phyloP scores from a whole-genome alignment of 495 filamentous ascomycete genomes.

The Xylaria palmicola region DNA sequence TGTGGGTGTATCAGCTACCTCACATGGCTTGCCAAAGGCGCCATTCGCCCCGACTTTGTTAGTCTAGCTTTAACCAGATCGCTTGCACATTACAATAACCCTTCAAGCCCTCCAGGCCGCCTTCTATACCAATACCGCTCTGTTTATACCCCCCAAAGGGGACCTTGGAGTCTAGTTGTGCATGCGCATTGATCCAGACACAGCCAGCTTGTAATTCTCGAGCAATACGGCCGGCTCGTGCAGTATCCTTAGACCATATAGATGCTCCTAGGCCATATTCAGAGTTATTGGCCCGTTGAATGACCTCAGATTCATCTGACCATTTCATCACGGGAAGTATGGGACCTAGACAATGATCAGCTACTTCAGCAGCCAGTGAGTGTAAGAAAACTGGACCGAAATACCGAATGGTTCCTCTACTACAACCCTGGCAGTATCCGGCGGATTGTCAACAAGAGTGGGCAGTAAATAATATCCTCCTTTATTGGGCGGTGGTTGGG shows the following conservation, averaged over 20 bases:
- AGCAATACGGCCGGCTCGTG: slow-evolving; percentile 47
- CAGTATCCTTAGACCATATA: slow-evolving; percentile 52
- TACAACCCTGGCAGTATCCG: slow-evolving; percentile 49
- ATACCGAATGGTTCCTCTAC: slow-evolving; percentile 45
- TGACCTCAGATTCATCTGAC: slow-evolving; percentile 53
- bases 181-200: slow-evolving; percentile 53
- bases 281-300: slow-evolving; percentile 50
- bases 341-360: slow-evolving; percentile 33
- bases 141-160: slow-evolving; percentile 57
- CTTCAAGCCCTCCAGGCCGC: slow-evolving; percentile 47
- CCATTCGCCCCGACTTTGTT: too few species aligned
- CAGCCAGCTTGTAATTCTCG: slow-evolving; percentile 48
- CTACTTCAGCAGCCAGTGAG: background rate
- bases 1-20: too few species aligned
- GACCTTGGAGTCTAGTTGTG: slow-evolving; percentile 33
- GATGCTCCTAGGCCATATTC: slow-evolving; percentile 55
- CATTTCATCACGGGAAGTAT: slow-evolving; percentile 56
- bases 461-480: slow-evolving; percentile 52
- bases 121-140: slow-evolving; percentile 55
- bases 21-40: too few species aligned
- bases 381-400: background rate
- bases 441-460: slow-evolving; percentile 59
- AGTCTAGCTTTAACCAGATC: too few species aligned
- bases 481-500: slow-evolving; percentile 28
- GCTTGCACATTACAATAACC: slow-evolving; percentile 51